Percentiles rank a stretch among this genome's conserved stretches.
phyloP scores from a whole-genome alignment of 2,329 filamentous ascomycete species.

The Cladobotryum mycophilum region DNA sequence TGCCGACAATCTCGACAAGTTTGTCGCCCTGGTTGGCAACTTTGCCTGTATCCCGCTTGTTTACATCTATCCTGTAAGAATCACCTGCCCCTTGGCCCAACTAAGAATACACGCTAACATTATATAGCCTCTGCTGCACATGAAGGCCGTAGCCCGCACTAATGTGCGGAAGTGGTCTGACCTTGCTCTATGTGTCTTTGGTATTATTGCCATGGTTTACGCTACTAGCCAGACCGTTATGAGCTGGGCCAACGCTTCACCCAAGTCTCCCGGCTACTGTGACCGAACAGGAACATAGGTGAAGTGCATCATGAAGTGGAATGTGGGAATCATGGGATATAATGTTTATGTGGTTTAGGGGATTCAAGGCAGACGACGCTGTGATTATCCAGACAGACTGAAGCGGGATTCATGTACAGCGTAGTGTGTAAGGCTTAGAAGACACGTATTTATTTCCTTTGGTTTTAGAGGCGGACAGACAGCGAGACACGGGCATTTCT shows the following conservation, averaged over 20 bases:
- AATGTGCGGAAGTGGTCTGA: slow-evolving; percentile 64
- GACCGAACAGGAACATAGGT: slow-evolving; percentile 31
- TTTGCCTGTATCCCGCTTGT: slow-evolving; percentile 97
- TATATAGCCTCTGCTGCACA: slow-evolving; percentile 77
- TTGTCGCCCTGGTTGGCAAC: slow-evolving; percentile 90
- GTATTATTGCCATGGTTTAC: slow-evolving; percentile 82
- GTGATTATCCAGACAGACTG: slow-evolving; percentile 3
- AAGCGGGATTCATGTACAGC: slow-evolving; percentile 8
- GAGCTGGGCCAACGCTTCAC: slow-evolving; percentile 68
- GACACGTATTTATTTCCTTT: slow-evolving; percentile 4
- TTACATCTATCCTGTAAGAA: slow-evolving; percentile 89
- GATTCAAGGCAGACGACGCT: not conserved
- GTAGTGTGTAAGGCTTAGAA: slow-evolving; percentile 15
- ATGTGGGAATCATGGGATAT: slow-evolving; percentile 7
- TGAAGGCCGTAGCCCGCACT: slow-evolving; percentile 68
- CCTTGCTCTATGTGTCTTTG: slow-evolving; percentile 71
- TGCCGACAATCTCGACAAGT: slow-evolving; percentile 91
- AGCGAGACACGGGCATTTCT: not conserved
- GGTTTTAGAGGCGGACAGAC: slow-evolving; percentile 5
- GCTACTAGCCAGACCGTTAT: slow-evolving; percentile 80
- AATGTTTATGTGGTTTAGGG: not conserved
- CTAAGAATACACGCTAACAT: slow-evolving; percentile 24
- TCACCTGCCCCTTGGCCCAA: not conserved
- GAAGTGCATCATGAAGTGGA: slow-evolving; percentile 4
- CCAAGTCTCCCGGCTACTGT: slow-evolving; percentile 48